Base-by-base conservation (phyloP, 345 rosid genomes). In the Citrus medica region DNA sequence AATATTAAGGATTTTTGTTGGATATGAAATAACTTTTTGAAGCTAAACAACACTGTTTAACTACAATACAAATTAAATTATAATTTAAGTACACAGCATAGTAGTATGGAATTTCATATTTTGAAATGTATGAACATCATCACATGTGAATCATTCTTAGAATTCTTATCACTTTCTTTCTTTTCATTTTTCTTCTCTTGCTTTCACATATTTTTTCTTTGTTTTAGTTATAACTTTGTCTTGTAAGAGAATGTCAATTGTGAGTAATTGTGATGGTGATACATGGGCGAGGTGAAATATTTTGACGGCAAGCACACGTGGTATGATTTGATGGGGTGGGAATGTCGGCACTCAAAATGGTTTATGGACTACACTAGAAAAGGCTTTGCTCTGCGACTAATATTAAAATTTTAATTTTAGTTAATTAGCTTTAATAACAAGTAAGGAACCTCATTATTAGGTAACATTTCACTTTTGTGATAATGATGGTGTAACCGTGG, bases 291-390 rank as follows among this genome's bases (percentile, higher is more conserved):
- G 58, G 22, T 53, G 58, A 53, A 14, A 53, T 16, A 17, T 5
- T 53, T 53, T 17, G 58, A 53, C 58, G 42, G 62, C 75, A 79
- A 70, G 19, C 19, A 53, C 46, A 77, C 74, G 63, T 76, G 76
- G 56, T 56, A 28, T 65, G 74, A 76, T 76, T 72, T 59, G 60
- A n/a, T 53, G 28, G 35, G 46, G 32, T 70, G 28, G 53, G 27
- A 30, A 71, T 76, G 77, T 81, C 75, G 80, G 65, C 80, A 59
- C 58, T 38, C 4, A 59, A 17, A 12, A 14, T 63, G 40, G 60
- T 28, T 7, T 25, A 8, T 25, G 9, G n/a, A 35, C 76, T 58
- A n/a, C 22, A 2, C 64, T 33, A 9, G 19, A 19, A 53, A 5
- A 1, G 22, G 58, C 21, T 17, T 25, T 3, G 25, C 14, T 24